A percentile compares a stretch with the other conserved stretches of the same genome.
These are phyloP conservation scores for Kitagawia praeruptora DNA, from an alignment of 129 eudicot genomes.

Conservation along the genomic window DNA sequence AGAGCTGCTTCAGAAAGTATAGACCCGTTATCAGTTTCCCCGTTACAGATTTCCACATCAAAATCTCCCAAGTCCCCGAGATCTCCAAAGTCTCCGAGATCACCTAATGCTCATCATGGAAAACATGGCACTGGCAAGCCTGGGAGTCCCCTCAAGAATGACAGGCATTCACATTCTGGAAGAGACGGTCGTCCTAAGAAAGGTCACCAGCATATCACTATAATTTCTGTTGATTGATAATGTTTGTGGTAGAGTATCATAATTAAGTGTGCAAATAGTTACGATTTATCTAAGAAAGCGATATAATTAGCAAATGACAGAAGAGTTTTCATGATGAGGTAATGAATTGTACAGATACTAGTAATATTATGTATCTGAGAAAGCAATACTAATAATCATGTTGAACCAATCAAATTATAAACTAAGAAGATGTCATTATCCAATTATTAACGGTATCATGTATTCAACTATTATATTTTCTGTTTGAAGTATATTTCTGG, in stretches of 20 bases:
- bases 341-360: no score
- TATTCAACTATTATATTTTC: not conserved
- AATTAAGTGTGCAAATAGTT: no score
- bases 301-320: no score
- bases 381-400: no score
- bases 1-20: slow-evolving; percentile 46
- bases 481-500: not conserved
- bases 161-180: slow-evolving; percentile 36
- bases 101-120: slow-evolving; percentile 12
- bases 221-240: not conserved
- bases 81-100: slow-evolving; percentile 24
- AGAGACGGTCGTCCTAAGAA: slow-evolving; percentile 61
- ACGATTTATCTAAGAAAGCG: no score
- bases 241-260: no score
- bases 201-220: slow-evolving; percentile 18
- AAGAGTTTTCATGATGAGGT: no score
- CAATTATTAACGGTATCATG: not conserved
- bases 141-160: slow-evolving; percentile 40
- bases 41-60: slow-evolving; percentile 36
- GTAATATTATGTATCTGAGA: no score
- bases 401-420: no score
- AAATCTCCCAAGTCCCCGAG: slow-evolving; percentile 39
- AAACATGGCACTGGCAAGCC: slow-evolving; percentile 30
- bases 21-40: slow-evolving; percentile 39
- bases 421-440: not conserved